A percentile compares a stretch with the other conserved stretches of the same genome.
Evolutionary conservation across 495 filamentous ascomycete species (phyloP).

Genomic region (Haplographium delicatum): DNA sequence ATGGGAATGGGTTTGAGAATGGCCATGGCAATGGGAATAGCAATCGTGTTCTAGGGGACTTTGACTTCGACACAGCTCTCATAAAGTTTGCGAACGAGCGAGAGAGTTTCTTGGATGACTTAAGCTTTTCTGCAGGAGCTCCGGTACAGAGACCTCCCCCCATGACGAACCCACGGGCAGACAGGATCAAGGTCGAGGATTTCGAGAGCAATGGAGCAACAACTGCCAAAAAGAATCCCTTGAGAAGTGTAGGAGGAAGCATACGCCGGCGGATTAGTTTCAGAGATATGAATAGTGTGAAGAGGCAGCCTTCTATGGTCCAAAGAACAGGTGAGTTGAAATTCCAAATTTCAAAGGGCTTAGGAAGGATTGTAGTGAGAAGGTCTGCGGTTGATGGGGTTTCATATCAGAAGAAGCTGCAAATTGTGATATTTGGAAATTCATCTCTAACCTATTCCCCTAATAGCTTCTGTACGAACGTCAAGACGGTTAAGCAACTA

Average conservation of each 20-base stretch:
- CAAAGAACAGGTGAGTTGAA: slow-evolving; percentile 64
- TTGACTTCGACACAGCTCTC: slow-evolving; percentile 89
- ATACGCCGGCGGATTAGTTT: slow-evolving; percentile 84
- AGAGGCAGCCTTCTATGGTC: slow-evolving; percentile 71
- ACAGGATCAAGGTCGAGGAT: slow-evolving; percentile 79
- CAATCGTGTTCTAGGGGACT: slow-evolving; percentile 48
- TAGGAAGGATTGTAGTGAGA: background rate
- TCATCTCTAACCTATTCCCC: slow-evolving; percentile 16
- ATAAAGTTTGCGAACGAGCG: slow-evolving; percentile 91
- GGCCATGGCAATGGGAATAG: too few species aligned
- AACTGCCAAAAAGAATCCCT: slow-evolving; percentile 44
- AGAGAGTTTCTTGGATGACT: slow-evolving; percentile 88
- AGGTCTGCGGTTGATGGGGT: background rate
- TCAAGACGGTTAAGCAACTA: slow-evolving; percentile 91
- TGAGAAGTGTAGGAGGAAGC: slow-evolving; percentile 59
- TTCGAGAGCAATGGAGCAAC: slow-evolving; percentile 37
- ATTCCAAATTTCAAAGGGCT: slow-evolving; percentile 1
- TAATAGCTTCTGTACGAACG: slow-evolving; percentile 78
- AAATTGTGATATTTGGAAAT: background rate
- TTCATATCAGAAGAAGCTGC: too few species aligned
- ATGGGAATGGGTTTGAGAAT: too few species aligned
- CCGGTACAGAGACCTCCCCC: slow-evolving; percentile 63
- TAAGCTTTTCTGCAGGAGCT: slow-evolving; percentile 83
- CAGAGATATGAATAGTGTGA: slow-evolving; percentile 90
- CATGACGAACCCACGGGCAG: slow-evolving; percentile 58